phyloP scores from a whole-genome alignment of 108 stramenopile species.

The Fragilaria radians region DNA sequence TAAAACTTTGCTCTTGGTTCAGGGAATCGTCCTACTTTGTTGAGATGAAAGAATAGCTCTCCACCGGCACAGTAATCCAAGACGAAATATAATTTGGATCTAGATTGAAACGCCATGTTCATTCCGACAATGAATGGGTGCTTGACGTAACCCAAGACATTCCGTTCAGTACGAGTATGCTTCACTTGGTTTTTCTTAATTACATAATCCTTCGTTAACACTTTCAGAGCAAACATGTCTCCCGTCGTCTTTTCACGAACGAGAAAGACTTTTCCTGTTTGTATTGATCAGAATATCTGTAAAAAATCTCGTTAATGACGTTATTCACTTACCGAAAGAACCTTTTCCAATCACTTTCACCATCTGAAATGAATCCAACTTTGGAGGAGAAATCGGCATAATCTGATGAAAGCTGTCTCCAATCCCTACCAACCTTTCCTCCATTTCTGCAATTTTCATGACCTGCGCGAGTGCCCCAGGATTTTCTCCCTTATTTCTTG shows the following conservation, averaged over 20 bases:
- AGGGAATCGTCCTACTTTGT: conserved; percentile 88
- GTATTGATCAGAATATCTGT: no score
- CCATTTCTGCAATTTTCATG: conserved; percentile 50
- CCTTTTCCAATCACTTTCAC: conserved; percentile 92
- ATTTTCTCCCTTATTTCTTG: conserved; percentile 29
- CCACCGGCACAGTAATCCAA: conserved; percentile 98
- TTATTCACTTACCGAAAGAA: conserved; percentile 85
- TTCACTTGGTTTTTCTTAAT: conserved; percentile 97
- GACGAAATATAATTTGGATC: conserved; percentile 95
- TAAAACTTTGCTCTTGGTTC: conserved; percentile 93
- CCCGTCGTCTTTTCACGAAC: conserved; percentile 73
- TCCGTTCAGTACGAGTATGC: conserved; percentile 96
- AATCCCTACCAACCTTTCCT: conserved; percentile 25
- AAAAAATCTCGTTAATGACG: no score
- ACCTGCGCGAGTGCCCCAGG: conserved; percentile 47
- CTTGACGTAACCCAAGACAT: conserved; percentile 91
- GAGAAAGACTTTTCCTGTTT: conserved; percentile 88
- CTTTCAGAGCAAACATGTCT: conserved; percentile 90
- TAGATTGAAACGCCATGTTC: conserved; percentile 98
- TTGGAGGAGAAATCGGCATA: conserved; percentile 59
- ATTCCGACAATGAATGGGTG: conserved; percentile 99
- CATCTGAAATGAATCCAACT: conserved; percentile 83
- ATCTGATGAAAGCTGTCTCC: conserved; percentile 55
- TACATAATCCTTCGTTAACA: conserved; percentile 93
- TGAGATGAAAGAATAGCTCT: conserved; percentile 97